Conservation (phyloP, 768 basidiomycete genomes). For the Phallus indusiatus region DNA sequence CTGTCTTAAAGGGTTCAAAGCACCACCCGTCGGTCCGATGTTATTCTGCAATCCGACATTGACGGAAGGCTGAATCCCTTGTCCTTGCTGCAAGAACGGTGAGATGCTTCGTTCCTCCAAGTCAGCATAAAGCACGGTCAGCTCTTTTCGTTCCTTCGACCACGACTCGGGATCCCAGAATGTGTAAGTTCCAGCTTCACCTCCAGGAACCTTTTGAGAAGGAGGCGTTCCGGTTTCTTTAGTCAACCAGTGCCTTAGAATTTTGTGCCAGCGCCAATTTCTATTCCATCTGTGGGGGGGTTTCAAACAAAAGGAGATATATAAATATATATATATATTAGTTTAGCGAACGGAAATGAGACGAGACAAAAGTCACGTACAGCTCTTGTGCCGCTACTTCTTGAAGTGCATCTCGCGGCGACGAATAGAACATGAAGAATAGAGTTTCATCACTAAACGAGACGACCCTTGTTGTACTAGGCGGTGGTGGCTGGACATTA, state of each 20-base stretch:
- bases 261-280: constrained; percentile 96
- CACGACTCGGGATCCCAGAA: constrained; percentile 82
- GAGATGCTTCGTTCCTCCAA: constrained; percentile 64
- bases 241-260: constrained; percentile 75
- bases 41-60: constrained; percentile 1
- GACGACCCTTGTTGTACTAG: constrained; percentile 68
- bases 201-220: constrained; percentile 67
- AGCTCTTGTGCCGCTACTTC: constrained; percentile 93
- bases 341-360: not conserved
- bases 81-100: constrained; percentile 43
- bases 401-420: constrained; percentile 84
- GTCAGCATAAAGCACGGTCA: constrained; percentile 65
- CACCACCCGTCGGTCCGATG: not conserved
- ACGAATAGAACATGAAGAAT: constrained; percentile 97
- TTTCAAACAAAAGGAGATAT: too few species aligned
- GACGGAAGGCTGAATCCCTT: constrained; percentile 44
- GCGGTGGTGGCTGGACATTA: constrained; percentile 81
- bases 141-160: constrained; percentile 69
- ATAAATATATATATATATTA: too few species aligned
- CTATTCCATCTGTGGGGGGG: constrained; percentile 73
- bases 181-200: constrained; percentile 84
- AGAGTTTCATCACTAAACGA: constrained; percentile 93
- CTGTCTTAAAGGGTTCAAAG: not conserved
- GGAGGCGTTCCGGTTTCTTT: constrained; percentile 76
- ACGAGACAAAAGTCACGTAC: constrained; percentile 40